phyloP scores from a whole-genome alignment of 2,329 filamentous ascomycete genomes.

The Colletotrichum echinochloae region DNA sequence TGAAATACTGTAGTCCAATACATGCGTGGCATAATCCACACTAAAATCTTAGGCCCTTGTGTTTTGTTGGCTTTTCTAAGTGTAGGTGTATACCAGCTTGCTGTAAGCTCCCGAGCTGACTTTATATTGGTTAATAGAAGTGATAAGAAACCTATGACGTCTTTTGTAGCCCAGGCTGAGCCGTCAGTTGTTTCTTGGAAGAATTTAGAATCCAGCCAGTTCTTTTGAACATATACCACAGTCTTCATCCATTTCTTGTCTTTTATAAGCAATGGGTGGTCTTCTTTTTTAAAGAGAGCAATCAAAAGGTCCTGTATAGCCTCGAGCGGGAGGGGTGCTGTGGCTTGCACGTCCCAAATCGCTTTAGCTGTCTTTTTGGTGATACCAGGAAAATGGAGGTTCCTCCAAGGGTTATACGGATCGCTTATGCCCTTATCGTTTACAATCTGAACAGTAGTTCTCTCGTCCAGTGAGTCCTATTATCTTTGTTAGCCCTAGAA shows the following conservation, averaged over 20 bases:
- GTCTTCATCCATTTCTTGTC: not conserved
- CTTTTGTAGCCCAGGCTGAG: slow-evolving; percentile 2
- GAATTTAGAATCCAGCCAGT: not conserved
- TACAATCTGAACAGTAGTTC: too few relatives aligned
- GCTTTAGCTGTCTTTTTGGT: not conserved
- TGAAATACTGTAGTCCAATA: too few relatives aligned
- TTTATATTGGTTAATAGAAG: not conserved
- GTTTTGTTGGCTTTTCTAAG: too few relatives aligned
- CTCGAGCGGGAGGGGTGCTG: not conserved
- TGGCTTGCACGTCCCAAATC: not conserved
- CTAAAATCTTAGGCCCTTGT: too few relatives aligned
- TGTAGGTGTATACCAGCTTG: too few relatives aligned
- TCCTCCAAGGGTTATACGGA: not conserved
- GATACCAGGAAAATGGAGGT: not conserved
- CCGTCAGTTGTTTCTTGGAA: not conserved
- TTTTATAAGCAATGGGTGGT: not conserved
- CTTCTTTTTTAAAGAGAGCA: not conserved
- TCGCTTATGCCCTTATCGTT: too few relatives aligned
- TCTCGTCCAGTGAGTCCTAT: too few relatives aligned
- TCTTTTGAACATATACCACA: not conserved
- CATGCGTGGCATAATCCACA: too few relatives aligned
- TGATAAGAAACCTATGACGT: not conserved
- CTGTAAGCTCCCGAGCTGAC: too few relatives aligned
- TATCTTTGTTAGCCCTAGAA: not conserved
- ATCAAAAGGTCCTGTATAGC: not conserved